Evolutionary conservation across 495 filamentous ascomycete genomes (phyloP).

Genomic region (Ramalina intermedia): DNA sequence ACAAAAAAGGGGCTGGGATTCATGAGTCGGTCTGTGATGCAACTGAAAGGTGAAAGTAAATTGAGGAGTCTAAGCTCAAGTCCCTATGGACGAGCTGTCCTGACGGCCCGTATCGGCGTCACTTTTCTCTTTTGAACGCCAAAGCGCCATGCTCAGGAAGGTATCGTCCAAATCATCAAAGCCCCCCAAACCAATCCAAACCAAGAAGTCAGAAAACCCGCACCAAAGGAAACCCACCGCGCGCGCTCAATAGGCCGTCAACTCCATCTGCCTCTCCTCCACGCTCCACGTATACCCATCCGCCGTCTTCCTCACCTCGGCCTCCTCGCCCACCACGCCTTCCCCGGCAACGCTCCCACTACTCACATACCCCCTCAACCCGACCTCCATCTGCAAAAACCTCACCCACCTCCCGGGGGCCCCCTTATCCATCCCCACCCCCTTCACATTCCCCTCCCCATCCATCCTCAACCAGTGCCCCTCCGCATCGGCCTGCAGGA

Average conservation of each 20-base stretch:
- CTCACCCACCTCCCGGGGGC: slow-evolving; percentile 2
- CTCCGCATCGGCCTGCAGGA: not conserved
- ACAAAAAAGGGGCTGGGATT: no score
- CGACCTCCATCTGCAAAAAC: slow-evolving; percentile 12
- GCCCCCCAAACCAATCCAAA: no score
- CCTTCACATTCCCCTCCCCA: not conserved
- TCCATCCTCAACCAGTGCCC: not conserved
- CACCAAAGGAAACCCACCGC: no score
- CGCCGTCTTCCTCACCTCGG: not conserved
- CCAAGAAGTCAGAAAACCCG: no score
- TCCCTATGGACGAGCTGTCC: no score
- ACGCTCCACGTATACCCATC: slow-evolving; percentile 6
- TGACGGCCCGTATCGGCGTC: no score
- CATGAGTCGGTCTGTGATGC: no score
- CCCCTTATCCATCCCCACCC: slow-evolving; percentile 6
- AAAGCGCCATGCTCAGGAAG: no score
- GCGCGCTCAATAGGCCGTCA: slow-evolving; percentile 8
- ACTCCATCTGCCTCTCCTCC: slow-evolving; percentile 1
- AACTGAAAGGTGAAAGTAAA: no score
- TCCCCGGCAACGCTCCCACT: slow-evolving; percentile 5
- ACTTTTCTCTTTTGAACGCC: no score
- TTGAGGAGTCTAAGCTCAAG: no score
- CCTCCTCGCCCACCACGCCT: not conserved
- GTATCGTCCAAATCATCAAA: no score
- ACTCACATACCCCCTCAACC: slow-evolving; percentile 9